Evolutionary conservation across 805 yeast genomes (phyloP), one percentile per base, ranked within the genome.

Genomic region (Allodekkera sacchari): DNA sequence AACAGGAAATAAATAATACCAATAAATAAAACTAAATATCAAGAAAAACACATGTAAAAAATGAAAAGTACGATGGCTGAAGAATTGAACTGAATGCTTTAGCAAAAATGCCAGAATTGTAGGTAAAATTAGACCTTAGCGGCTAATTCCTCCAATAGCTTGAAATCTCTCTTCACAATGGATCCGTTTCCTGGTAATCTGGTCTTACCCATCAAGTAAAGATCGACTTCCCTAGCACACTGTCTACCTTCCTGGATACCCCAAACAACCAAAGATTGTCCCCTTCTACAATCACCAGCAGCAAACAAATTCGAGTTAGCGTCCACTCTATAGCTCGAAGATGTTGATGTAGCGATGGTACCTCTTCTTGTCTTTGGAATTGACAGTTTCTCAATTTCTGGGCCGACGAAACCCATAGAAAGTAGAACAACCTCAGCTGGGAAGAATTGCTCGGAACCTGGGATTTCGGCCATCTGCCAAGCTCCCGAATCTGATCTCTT

Each of bases 231-330:
- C 45, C 95, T 72, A 22, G 98, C 98, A 74, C 96, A 87, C 62
- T 89, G 96, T 67, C 97, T 79, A 45, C 98, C 98, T 64, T 89
- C 98, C 64, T 92, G 97, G 47, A 89, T 89, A 64, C 97, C 98
- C 97, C 97, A 92, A 34, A 89, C 98, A 57, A 89, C 89, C 58
- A 89, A 73, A 3, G 96, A 84, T 67, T 89, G 98, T 18, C 98
- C 98, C 64, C 97, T 79, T 69, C 98, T 82, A 65, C 97, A 92
- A 61, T 89, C 98, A 63, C 98, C 98, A 31, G 97, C 96, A 30
- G 96, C 84, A 52, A 88, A 89, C 38, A 87, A 52, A 47, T 85
- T 87, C 37, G 68, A 81, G 25, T 60, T 67, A 9, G 63, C 62
- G 21, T 61, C 58, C 35, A 84, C 87, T 38, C 71, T 68, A 71